Base-by-base conservation (phyloP, 345 rosid genomes). In the Cardamine occulta region DNA sequence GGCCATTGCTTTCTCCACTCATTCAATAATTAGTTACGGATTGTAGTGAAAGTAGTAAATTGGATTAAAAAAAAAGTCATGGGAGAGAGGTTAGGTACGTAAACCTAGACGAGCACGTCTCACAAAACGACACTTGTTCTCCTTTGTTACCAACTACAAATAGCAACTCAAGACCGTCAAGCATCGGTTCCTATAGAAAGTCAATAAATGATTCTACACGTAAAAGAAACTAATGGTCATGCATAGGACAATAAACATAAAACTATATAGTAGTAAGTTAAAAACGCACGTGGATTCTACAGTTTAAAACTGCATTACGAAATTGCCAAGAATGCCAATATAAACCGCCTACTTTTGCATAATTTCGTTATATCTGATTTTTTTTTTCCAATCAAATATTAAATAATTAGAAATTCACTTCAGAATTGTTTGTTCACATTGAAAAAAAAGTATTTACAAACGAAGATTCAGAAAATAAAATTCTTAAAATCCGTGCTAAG, bases 211-310 rank as follows among this genome's bases (percentile, higher is more conserved):
- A 56, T 31, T 74, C 65, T 19, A 74, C 49, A 74, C 72, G 57
- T 65, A 65, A 65, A 54, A 74, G 35, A 64, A 55, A 64, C 9
- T 21, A 42, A 64, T 54, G 57, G 18, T 61, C 61, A 24, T 24
- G 34, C 29, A n/a, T 26, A 28, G 24, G 35, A 59, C 59, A 48
- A n/a, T n/a, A n/a, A 12, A 32, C 31, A 58, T 9, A 10, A 42
- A 32, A 9, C 17, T 8, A 58, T 45, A 31, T 47, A 59, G 4
- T 9, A 47, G 31, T 37, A 47, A 32, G 57, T 14, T 60, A 35
- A n/a, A n/a, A 52, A 62, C 40, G 72, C 72, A 56, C 78, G 72
- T 74, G 78, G 57, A 66, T 56, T 66, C 58, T 56, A 66, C 40
- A 32, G 66, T 34, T 44, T 24, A 17, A 57, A 74, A 74, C 15